Base-by-base conservation (phyloP, 305 asterid genomes). In the Petunia hybrid region DNA sequence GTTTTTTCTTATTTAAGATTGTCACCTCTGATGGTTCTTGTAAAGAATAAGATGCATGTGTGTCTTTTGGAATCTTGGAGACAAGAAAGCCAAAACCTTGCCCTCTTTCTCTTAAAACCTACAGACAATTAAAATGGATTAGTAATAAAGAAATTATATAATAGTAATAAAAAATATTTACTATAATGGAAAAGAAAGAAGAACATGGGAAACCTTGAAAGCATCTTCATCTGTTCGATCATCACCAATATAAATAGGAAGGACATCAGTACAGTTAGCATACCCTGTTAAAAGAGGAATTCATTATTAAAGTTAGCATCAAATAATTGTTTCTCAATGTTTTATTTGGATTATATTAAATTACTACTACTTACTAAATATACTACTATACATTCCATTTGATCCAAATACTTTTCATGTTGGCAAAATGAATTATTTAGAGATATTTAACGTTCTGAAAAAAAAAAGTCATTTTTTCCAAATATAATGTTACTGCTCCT, bases 11-110 rank as follows among this genome's bases (percentile, higher is more conserved):
- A 22, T n/a, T n/a, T 40, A 59, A 57, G 39, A 6, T 61, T 14
- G 51, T 48, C 78, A 88, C 99, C 97, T 95, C 97, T 5, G 94
- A 81, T 43, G 99, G 99, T 80, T 92, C 97, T 86, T 87, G 94
- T 80, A 95, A 84, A 9, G 95, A 92, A 86, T 94, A 95, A 4
- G 97, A 88, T 14, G 99, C 98, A 79, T 85, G 89, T 5, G 98
- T 94, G 45, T 94, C 98, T 84, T 88, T 95, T 9, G 97, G 97
- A 80, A 84, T 86, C 87, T 90, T 91, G 4, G 99, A 92, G 31
- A 95, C 99, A 13, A 95, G 95, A 84, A 95, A 91, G n/a, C 98
- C 99, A 80, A 85, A 88, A n/a, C 99, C 98, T 85, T 91, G 98
- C 66, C 90, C 93, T 77, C 92, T 92, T 78, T 94, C 94, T 51